Base-by-base conservation (phyloP, 352 stramenopile species). In the Globisporangium solare region DNA sequence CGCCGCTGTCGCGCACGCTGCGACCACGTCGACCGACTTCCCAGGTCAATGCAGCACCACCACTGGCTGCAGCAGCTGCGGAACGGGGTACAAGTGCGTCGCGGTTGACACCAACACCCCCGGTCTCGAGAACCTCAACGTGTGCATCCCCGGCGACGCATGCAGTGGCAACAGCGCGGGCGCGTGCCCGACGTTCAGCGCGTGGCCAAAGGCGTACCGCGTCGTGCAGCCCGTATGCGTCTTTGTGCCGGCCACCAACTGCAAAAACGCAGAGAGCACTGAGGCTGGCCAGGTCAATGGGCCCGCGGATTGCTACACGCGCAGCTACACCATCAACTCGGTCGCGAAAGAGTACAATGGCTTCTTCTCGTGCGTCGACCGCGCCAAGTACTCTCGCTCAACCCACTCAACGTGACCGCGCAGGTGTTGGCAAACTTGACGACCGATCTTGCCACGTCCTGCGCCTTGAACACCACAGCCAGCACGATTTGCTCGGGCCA, bases 301-400 rank as follows among this genome's bases (percentile, higher is more conserved):
- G 12, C 87, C 69, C 0, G 82, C 88, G 42, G 77, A 92, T 50
- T 92, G 83, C 58, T 90, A 79, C 61, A 65, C 67, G 48, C 71
- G 68, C 48, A 90, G 78, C 54, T 90, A 90, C 58, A 85, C 76
- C 47, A 56, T 63, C 50, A 54, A 71, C 13, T 76, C 54, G 22
- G 67, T 77, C 24, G 63, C 75, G n/a, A 35, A 35, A 10, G 27
- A 35, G 27, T 67, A 89, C 18, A 85, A 83, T 42, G 83, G 83
- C 50, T 88, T 88, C 47, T 90, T 90, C 66, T 71, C 88, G 61
- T 92, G 83, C 56, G 59, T 88, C n/a, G 80, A 92, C 57, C 66
- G 81, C 48, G 59, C 68, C 39, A 86, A 88, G 60, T 90, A 81
- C 64, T 61, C 8, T 37, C 58, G 1, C 59, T 48, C 22, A 89